phyloP scores from a whole-genome alignment of 1,284 basidiomycete species.

The Ustilago loliicola region DNA sequence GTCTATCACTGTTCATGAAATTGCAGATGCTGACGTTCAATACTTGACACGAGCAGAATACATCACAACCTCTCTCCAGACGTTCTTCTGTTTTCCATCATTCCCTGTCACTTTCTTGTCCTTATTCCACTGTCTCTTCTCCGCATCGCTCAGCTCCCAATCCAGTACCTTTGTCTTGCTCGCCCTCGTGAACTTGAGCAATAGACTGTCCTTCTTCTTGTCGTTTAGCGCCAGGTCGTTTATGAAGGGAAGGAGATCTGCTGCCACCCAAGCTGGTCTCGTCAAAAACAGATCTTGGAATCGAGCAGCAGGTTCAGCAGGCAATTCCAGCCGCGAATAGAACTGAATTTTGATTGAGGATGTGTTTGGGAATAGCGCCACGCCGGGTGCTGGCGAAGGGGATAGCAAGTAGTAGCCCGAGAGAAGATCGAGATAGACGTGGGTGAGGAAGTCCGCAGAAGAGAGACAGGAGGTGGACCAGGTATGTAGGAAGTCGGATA shows the following conservation, averaged over 20 bases:
- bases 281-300: conserved; percentile 68
- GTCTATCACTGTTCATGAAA: not conserved
- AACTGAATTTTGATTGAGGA: conserved; percentile 54
- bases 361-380: conserved; percentile 23
- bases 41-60: conserved; percentile 58
- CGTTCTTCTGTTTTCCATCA: conserved; percentile 27
- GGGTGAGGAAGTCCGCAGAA: conserved; percentile 20
- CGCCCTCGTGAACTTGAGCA: conserved; percentile 59
- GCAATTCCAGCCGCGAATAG: conserved; percentile 61
- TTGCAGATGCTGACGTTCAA: not conserved
- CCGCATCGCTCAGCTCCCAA: conserved; percentile 35
- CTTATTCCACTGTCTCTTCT: conserved; percentile 38
- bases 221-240: conserved; percentile 48
- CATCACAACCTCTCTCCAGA: conserved; percentile 47
- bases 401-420: conserved; percentile 55
- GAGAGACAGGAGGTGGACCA: conserved; percentile 39
- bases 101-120: conserved; percentile 35
- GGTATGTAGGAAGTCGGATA: conserved; percentile 27
- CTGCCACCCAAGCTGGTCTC: conserved; percentile 60
- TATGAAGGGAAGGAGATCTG: conserved; percentile 70
- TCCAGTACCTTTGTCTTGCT: conserved; percentile 51
- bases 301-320: conserved; percentile 61
- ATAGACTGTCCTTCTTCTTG: conserved; percentile 52
- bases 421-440: conserved; percentile 32
- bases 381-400: conserved; percentile 43